A percentile compares a stretch with the other conserved stretches of the same genome.
phyloP scores from a whole-genome alignment of 176 grass and related monocot genomes.

The Zea luxurians region DNA sequence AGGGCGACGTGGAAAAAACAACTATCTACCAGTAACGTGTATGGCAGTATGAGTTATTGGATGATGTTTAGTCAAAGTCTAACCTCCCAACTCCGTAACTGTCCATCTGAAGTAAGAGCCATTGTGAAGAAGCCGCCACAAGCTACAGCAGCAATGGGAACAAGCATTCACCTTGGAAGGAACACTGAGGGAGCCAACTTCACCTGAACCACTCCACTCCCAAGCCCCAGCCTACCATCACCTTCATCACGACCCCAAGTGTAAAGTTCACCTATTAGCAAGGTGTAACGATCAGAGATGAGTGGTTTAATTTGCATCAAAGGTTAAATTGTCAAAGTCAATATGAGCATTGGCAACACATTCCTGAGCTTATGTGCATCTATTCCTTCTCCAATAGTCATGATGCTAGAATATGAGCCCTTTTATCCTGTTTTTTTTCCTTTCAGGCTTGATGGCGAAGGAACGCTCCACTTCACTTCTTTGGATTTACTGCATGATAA shows the following conservation, averaged over 20 bases:
- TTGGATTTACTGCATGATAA: background rate
- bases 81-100: constrained; percentile 98
- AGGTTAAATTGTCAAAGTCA: background rate
- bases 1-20: background rate
- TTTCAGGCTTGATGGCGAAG: background rate
- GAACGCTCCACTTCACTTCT: constrained; percentile 5
- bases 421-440: background rate
- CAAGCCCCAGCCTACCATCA: constrained; percentile 85
- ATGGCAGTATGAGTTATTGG: background rate
- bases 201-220: constrained; percentile 87
- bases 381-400: background rate
- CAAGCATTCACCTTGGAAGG: constrained; percentile 82
- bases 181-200: constrained; percentile 79
- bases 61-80: constrained; percentile 15
- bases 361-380: background rate
- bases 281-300: constrained; percentile 4
- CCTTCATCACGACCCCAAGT: constrained; percentile 97
- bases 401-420: background rate
- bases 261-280: constrained; percentile 73
- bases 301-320: background rate
- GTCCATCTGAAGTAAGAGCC: constrained; percentile 69
- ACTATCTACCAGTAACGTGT: background rate
- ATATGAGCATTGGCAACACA: background rate
- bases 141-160: constrained; percentile 63
- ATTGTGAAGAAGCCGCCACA: constrained; percentile 96